Percentiles rank a stretch among this genome's conserved stretches.
These are phyloP conservation scores for Flaveria sonorensis DNA, from an alignment of 129 eudicot genomes.

Conservation along the genomic window DNA sequence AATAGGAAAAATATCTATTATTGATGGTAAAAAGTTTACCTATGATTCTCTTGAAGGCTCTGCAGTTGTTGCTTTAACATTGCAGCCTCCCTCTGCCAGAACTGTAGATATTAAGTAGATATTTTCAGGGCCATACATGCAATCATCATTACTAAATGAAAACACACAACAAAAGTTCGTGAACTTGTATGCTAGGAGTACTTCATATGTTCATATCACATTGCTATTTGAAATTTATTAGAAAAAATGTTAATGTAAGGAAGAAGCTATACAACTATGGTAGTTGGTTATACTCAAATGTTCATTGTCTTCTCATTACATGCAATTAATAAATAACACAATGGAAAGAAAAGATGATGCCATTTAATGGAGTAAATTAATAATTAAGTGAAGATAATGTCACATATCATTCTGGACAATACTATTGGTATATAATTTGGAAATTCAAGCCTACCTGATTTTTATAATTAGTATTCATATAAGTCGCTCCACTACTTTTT, in stretches of 20 bases:
- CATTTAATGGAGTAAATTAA: background rate
- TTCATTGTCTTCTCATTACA: background rate
- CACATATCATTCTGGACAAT: background rate
- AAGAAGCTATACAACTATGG: background rate
- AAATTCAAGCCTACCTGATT: background rate
- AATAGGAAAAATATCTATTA: background rate
- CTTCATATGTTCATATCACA: background rate
- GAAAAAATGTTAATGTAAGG: background rate
- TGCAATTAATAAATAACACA: background rate
- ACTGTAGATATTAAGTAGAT: slow-evolving; percentile 39
- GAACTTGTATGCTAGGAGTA: background rate
- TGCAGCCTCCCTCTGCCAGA: slow-evolving; percentile 85
- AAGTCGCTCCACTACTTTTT: background rate
- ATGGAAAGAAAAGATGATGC: background rate
- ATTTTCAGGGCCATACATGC: slow-evolving; percentile 14
- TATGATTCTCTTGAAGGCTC: slow-evolving; percentile 64
- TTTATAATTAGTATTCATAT: background rate
- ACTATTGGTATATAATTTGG: background rate
- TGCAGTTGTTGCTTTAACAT: slow-evolving; percentile 75
- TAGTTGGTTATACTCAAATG: slow-evolving; percentile 5
- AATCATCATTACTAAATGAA: background rate
- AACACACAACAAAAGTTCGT: background rate
- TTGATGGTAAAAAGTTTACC: slow-evolving; percentile 46
- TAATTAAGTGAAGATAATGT: slow-evolving; percentile 5
- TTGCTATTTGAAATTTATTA: too few species aligned